Percentiles rank a stretch among this genome's conserved stretches.
phyloP scores from a whole-genome alignment of 2,329 filamentous ascomycete genomes.

The Fusarium euwallaceae region DNA sequence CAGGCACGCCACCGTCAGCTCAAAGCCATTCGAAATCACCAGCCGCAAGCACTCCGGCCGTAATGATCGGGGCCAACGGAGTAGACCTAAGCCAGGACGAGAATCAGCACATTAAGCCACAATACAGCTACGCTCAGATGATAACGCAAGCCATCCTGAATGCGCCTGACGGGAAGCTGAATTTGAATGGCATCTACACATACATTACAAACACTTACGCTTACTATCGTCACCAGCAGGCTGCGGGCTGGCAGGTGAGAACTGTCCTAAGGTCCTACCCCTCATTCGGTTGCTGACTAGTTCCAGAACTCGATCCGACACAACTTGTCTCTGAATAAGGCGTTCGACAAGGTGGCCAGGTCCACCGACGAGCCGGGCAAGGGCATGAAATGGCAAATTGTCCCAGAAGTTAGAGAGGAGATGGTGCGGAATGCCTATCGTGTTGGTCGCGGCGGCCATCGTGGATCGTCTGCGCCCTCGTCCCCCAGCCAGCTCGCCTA shows the following conservation, averaged over 20 bases:
- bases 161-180: constrained; percentile 88
- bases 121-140: constrained; percentile 95
- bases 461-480: constrained; percentile 78
- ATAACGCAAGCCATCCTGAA: constrained; percentile 96
- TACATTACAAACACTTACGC: constrained; percentile 93
- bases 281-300: constrained; percentile 27
- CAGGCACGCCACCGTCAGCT: constrained; percentile 70
- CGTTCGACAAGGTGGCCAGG: constrained; percentile 92
- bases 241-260: constrained; percentile 89
- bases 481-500: constrained; percentile 73
- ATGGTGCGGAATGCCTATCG: constrained; percentile 81
- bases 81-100: constrained; percentile 86
- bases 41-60: constrained; percentile 52
- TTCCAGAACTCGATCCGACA: constrained; percentile 92
- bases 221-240: constrained; percentile 86
- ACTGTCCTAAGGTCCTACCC: neutral
- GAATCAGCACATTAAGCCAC: constrained; percentile 92
- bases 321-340: constrained; percentile 94
- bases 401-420: constrained; percentile 85
- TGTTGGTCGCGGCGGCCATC: constrained; percentile 72
- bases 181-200: constrained; percentile 91
- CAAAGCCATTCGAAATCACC: constrained; percentile 52
- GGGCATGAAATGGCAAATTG: constrained; percentile 99
- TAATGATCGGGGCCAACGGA: constrained; percentile 60
- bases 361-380: constrained; percentile 96